Evolutionary conservation across 148 eudicot genomes (phyloP).

Genomic region (Chenopodium berlandieri): DNA sequence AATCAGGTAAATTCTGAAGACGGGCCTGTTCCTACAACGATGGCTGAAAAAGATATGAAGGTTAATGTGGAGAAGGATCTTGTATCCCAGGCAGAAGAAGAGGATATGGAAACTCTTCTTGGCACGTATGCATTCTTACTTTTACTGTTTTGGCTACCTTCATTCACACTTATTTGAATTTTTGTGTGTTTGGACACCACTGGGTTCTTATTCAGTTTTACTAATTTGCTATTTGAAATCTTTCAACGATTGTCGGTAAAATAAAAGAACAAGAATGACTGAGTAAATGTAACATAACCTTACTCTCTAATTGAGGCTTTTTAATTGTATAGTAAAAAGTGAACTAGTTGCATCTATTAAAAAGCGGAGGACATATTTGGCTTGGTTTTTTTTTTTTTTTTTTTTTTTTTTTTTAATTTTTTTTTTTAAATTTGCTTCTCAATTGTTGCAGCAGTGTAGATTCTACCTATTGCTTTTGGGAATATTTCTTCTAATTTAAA

Average conservation of each 20-base stretch:
- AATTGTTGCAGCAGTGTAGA: background rate
- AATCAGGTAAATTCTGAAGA: conserved; percentile 54
- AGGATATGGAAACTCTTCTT: conserved; percentile 98
- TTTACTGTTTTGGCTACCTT: conserved; percentile 13
- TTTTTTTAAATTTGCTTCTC: background rate
- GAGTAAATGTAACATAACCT: background rate
- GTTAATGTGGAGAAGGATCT: conserved; percentile 95
- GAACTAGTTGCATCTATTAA: too few relatives aligned
- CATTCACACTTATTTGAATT: background rate
- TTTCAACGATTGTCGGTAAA: background rate
- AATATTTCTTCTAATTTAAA: background rate
- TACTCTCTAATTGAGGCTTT: background rate
- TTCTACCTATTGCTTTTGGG: background rate
- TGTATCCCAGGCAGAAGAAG: conserved; percentile 94
- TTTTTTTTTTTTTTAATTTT: too few relatives aligned
- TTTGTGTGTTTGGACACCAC: background rate
- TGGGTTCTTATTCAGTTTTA: background rate
- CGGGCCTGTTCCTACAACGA: conserved; percentile 51
- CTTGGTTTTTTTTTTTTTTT: too few relatives aligned
- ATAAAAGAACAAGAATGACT: background rate
- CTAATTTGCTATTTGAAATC: background rate
- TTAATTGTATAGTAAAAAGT: too few relatives aligned
- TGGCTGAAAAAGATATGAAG: conserved; percentile 55
- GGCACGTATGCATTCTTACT: conserved; percentile 70
- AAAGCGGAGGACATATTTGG: too few relatives aligned